Percentiles rank a stretch among this genome's conserved stretches.
Evolutionary conservation across 2,329 filamentous ascomycete genomes (phyloP).

Genomic region (Trichoderma sp.): DNA sequence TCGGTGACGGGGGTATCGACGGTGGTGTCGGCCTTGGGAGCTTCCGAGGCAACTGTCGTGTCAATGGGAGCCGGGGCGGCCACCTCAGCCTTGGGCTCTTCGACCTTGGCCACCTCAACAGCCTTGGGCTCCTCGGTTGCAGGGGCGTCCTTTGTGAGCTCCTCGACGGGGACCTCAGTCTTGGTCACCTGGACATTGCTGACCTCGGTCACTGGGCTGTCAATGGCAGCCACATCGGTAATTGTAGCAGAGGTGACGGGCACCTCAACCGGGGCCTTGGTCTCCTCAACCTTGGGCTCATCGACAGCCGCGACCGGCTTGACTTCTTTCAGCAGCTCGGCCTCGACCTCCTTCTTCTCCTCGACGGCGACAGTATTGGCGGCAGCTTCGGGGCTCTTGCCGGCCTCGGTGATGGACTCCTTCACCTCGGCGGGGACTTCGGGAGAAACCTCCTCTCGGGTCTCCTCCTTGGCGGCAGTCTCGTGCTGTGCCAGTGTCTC

Average conservation of each 20-base stretch:
- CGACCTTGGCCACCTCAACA: background rate
- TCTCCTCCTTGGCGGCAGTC: slow-evolving; percentile 40
- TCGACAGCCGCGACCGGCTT: slow-evolving; percentile 42
- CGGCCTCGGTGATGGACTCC: slow-evolving; percentile 59
- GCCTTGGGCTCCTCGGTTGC: slow-evolving; percentile 10
- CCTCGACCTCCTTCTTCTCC: slow-evolving; percentile 74
- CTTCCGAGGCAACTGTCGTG: slow-evolving; percentile 21
- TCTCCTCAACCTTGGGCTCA: slow-evolving; percentile 31
- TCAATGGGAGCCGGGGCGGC: background rate
- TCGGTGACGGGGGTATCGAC: slow-evolving; percentile 25
- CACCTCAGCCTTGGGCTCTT: slow-evolving; percentile 12
- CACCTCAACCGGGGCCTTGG: background rate
- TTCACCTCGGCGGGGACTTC: slow-evolving; percentile 59
- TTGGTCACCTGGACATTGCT: slow-evolving; percentile 28
- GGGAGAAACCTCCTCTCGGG: slow-evolving; percentile 47
- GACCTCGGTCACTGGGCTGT: slow-evolving; percentile 26
- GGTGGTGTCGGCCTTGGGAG: slow-evolving; percentile 18
- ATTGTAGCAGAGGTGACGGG: slow-evolving; percentile 22
- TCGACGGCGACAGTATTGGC: slow-evolving; percentile 66
- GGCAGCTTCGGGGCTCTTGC: slow-evolving; percentile 69
- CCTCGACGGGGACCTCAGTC: slow-evolving; percentile 27
- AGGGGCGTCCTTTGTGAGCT: slow-evolving; percentile 36
- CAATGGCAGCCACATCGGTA: slow-evolving; percentile 27
- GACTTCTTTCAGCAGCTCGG: slow-evolving; percentile 69
- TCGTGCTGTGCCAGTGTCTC: background rate